These are phyloP conservation scores for Globisporangium acanthophoron DNA, from an alignment of 352 stramenopile species.

Conservation along the genomic window DNA sequence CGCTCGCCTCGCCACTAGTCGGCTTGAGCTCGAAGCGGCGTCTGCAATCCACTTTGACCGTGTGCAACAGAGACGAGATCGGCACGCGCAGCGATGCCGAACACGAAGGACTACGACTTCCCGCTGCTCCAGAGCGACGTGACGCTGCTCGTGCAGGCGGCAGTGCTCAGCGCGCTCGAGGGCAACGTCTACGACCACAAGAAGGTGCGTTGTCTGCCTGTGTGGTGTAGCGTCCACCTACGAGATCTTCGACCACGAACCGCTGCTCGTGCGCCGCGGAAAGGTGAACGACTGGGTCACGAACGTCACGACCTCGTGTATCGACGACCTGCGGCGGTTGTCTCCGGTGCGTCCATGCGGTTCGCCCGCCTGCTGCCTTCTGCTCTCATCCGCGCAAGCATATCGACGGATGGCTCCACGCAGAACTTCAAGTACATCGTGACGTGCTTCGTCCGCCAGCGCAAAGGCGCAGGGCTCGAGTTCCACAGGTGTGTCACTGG, in stretches of 20 bases:
- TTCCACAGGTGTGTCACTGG: slow-evolving; percentile 32
- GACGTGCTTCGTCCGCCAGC: slow-evolving; percentile 59
- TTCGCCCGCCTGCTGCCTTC: not conserved
- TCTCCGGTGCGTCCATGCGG: slow-evolving; percentile 30
- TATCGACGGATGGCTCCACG: not conserved
- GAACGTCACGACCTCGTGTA: slow-evolving; percentile 52
- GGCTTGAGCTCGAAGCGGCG: not conserved
- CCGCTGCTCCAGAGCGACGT: slow-evolving; percentile 69
- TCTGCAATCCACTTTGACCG: not conserved
- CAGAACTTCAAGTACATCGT: slow-evolving; percentile 87
- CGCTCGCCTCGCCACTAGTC: not conserved
- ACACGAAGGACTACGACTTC: slow-evolving; percentile 60
- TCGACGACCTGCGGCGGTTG: slow-evolving; percentile 61
- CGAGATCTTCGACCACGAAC: not conserved
- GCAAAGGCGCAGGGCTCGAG: slow-evolving; percentile 59
- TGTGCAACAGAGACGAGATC: not conserved
- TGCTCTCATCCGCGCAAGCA: not conserved
- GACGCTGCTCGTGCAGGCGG: slow-evolving; percentile 66
- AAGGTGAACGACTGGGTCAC: slow-evolving; percentile 73
- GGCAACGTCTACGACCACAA: slow-evolving; percentile 74
- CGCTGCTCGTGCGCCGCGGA: not conserved
- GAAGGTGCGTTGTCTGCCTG: slow-evolving; percentile 29
- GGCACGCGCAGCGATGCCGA: slow-evolving; percentile 14
- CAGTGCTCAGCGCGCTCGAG: slow-evolving; percentile 63
- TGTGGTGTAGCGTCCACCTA: not conserved